Conservation (phyloP, 169 alveolate species). For the Babesia sp. region DNA sequence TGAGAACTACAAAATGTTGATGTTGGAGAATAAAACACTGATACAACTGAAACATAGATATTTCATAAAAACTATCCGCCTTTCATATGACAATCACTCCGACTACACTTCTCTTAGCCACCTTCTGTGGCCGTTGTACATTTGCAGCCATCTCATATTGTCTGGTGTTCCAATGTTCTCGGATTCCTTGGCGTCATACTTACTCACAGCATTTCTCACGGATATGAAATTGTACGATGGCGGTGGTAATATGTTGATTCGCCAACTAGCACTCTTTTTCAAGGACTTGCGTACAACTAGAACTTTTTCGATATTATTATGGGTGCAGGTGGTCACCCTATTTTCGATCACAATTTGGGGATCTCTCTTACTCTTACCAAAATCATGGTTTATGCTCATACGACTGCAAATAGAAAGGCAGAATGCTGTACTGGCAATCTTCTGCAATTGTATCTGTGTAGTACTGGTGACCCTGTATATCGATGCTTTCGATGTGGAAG, state of each 20-base stretch:
- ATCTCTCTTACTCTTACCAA: neutral
- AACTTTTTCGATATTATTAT: neutral
- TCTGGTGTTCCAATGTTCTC: neutral
- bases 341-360: neutral
- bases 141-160: neutral
- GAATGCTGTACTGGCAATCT: neutral
- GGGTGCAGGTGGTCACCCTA: neutral
- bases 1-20: neutral
- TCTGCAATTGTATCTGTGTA: neutral
- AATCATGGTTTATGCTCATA: neutral
- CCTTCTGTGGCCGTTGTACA: neutral
- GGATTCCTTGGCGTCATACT: conserved; percentile 6
- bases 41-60: neutral
- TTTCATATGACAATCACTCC: neutral
- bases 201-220: neutral
- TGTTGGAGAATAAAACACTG: neutral
- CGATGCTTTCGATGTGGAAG: neutral
- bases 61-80: neutral
- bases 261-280: neutral
- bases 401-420: neutral
- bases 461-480: neutral
- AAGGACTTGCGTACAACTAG: neutral
- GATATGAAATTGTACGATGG: neutral
- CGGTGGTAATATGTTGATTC: neutral
- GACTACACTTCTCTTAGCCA: neutral